Evolutionary conservation across 2,329 filamentous ascomycete species (phyloP).

Genomic region (Penicillium sp.): DNA sequence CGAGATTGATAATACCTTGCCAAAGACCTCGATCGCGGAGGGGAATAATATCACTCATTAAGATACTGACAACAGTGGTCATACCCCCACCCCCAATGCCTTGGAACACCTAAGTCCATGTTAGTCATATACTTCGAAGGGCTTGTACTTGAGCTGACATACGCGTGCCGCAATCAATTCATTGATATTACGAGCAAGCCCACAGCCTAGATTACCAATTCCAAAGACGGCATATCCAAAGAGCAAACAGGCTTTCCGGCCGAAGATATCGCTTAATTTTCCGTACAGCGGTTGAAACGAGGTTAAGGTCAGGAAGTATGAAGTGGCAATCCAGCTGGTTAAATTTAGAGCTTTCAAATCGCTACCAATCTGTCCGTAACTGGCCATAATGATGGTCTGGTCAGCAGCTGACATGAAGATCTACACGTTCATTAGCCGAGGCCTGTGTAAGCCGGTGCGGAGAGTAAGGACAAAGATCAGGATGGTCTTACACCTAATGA

Average conservation of each 20-base stretch:
- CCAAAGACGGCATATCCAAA: slow-evolving; percentile 54
- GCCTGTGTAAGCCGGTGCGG: slow-evolving; percentile 6
- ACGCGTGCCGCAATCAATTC: slow-evolving; percentile 65
- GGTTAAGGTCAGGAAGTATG: slow-evolving; percentile 71
- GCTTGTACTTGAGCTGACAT: slow-evolving; percentile 13
- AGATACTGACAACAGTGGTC: slow-evolving; percentile 67
- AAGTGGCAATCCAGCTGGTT: slow-evolving; percentile 73
- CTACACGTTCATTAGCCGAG: slow-evolving; percentile 41
- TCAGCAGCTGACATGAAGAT: slow-evolving; percentile 72
- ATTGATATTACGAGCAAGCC: slow-evolving; percentile 62
- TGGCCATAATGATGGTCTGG: slow-evolving; percentile 74
- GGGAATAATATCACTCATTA: slow-evolving; percentile 70
- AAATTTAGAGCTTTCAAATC: slow-evolving; percentile 72
- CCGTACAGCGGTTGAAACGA: slow-evolving; percentile 69
- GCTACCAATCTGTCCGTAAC: slow-evolving; percentile 74
- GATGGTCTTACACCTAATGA: slow-evolving; percentile 57
- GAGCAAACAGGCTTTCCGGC: slow-evolving; percentile 53
- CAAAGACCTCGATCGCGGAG: slow-evolving; percentile 69
- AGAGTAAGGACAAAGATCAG: background rate
- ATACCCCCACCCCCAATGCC: slow-evolving; percentile 71
- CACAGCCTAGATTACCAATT: slow-evolving; percentile 51
- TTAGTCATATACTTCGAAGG: background rate
- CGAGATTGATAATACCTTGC: slow-evolving; percentile 73
- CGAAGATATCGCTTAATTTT: slow-evolving; percentile 60
- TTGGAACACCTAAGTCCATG: slow-evolving; percentile 48